Percentiles rank a stretch among this genome's conserved stretches.
These are phyloP conservation scores for Diutina neorugosa DNA, from an alignment of 1,139 yeast species.

Conservation along the genomic window DNA sequence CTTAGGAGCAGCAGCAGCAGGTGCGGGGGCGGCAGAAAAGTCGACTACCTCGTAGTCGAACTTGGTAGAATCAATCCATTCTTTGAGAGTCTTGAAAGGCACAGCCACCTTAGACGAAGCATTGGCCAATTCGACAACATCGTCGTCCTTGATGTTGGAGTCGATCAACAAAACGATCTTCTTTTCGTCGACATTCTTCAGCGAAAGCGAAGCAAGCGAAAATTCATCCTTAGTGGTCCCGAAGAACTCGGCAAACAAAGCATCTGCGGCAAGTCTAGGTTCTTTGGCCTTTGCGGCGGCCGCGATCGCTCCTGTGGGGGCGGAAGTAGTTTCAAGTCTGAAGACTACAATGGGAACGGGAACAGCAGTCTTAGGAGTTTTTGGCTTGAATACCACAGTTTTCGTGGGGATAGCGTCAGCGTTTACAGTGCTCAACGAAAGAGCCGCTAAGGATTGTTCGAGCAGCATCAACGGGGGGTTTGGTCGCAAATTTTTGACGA, in stretches of 20 bases:
- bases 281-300: constrained; percentile 64
- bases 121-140: constrained; percentile 46
- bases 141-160: constrained; percentile 31
- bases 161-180: constrained; percentile 63
- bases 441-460: constrained; percentile 48
- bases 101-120: constrained; percentile 46
- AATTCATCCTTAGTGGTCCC: constrained; percentile 53
- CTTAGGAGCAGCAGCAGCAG: constrained; percentile 16
- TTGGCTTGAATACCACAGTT: constrained; percentile 81
- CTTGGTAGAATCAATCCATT: constrained; percentile 44
- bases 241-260: constrained; percentile 58
- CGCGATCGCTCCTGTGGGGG: constrained; percentile 60
- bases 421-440: constrained; percentile 37
- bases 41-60: constrained; percentile 47
- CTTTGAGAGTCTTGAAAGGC: constrained; percentile 38
- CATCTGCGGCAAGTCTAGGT: constrained; percentile 81
- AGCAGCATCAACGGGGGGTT: background rate
- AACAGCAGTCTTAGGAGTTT: constrained; percentile 74
- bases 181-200: constrained; percentile 8
- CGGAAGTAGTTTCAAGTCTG: constrained; percentile 59
- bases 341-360: constrained; percentile 76
- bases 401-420: constrained; percentile 41
- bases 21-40: constrained; percentile 30
- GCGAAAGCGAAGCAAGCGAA: constrained; percentile 44
- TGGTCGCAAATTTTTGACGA: background rate